A percentile compares a stretch with the other conserved stretches of the same genome.
phyloP scores from a whole-genome alignment of 768 basidiomycete species.

The Phaeotremella skinneri region DNA sequence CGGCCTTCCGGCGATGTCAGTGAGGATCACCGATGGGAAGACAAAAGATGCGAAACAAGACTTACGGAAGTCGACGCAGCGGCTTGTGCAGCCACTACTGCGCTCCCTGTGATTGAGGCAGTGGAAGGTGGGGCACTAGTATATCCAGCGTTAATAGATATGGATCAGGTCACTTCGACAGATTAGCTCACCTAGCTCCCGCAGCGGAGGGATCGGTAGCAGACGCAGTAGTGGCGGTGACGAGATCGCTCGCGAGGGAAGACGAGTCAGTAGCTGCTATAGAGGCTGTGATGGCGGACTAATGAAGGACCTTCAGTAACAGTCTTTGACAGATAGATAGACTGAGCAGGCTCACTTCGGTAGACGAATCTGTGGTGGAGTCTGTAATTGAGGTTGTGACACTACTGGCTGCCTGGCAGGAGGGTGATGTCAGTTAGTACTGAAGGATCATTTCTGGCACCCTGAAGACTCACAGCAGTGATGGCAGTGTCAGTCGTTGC shows the following conservation, averaged over 20 bases:
- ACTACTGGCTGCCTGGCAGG: neutral
- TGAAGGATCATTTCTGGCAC: too few species aligned
- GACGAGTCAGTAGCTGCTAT: too few species aligned
- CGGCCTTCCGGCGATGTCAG: neutral
- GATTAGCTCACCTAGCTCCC: neutral
- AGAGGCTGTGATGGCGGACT: too few species aligned
- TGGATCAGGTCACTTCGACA: too few species aligned
- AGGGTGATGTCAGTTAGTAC: too few species aligned
- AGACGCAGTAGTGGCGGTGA: neutral
- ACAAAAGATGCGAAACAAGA: neutral
- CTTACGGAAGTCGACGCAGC: conserved; percentile 9
- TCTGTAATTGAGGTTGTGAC: too few species aligned
- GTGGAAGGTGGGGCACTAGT: neutral
- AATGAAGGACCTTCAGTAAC: too few species aligned
- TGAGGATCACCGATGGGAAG: neutral
- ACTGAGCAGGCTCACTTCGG: neutral
- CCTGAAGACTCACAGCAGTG: neutral
- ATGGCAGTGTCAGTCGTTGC: conserved; percentile 5
- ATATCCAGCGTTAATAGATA: neutral
- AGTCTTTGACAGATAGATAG: neutral
- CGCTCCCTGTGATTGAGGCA: neutral
- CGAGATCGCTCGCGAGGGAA: neutral
- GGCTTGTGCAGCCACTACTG: neutral
- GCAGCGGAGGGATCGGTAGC: neutral
- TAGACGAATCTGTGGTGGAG: neutral